These are phyloP conservation scores for Microbotryum scabiosae DNA, from an alignment of 1,284 basidiomycete genomes.

Conservation along the genomic window DNA sequence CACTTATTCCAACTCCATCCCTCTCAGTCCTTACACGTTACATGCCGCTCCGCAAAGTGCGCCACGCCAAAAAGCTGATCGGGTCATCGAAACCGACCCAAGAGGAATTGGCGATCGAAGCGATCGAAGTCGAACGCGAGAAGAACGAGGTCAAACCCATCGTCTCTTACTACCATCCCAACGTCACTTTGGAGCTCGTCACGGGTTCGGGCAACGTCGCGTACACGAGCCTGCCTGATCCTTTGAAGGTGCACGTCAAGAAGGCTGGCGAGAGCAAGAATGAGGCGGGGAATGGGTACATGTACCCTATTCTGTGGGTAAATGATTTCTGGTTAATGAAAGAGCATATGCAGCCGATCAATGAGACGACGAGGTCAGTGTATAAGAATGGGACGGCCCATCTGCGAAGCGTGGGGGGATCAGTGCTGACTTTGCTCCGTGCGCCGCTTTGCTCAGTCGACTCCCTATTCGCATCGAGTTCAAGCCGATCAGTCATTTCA, in stretches of 20 bases:
- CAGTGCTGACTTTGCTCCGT: too few species aligned
- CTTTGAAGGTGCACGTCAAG: constrained; percentile 41
- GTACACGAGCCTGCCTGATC: constrained; percentile 54
- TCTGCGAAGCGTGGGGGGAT: too few species aligned
- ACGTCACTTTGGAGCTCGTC: constrained; percentile 77
- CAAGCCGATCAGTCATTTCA: constrained; percentile 55
- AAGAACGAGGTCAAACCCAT: constrained; percentile 33
- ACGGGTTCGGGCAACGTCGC: constrained; percentile 58
- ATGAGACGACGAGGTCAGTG: constrained; percentile 28
- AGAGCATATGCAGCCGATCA: constrained; percentile 40
- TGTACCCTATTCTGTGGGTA: constrained; percentile 75
- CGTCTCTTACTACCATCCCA: constrained; percentile 80
- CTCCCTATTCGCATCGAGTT: constrained; percentile 66
- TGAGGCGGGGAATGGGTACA: not conserved
- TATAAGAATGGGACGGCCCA: too few species aligned
- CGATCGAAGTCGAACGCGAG: constrained; percentile 31
- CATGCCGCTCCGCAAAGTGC: constrained; percentile 57
- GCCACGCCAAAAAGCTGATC: constrained; percentile 78
- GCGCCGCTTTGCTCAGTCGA: not conserved
- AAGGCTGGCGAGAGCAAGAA: not conserved
- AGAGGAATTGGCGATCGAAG: constrained; percentile 46
- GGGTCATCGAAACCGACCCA: constrained; percentile 38
- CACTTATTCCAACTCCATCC: too few species aligned
- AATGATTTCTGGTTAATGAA: constrained; percentile 78
- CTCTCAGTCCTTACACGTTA: constrained; percentile 71